These are phyloP conservation scores for Euptelea pleiosperma DNA, from an alignment of 164 flowering plant genomes.

Conservation along the genomic window DNA sequence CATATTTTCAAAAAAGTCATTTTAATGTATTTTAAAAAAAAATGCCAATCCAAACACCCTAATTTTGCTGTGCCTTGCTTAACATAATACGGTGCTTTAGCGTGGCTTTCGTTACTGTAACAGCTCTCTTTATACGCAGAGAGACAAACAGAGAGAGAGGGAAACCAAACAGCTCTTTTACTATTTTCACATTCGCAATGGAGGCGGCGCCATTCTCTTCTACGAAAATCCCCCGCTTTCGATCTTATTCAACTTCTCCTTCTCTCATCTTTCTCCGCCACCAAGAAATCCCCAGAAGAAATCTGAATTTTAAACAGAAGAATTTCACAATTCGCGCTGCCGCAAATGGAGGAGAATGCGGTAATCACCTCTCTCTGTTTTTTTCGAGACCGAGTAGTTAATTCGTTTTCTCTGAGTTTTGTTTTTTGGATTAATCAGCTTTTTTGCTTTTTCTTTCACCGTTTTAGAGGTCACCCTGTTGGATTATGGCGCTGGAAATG, in stretches of 20 bases:
- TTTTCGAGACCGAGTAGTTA: conserved; percentile 6
- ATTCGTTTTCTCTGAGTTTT: background rate
- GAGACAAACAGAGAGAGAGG: too few species aligned
- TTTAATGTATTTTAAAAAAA: too few species aligned
- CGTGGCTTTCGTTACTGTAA: too few species aligned
- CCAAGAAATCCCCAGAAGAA: conserved; percentile 12
- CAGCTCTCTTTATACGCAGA: too few species aligned
- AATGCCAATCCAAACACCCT: too few species aligned
- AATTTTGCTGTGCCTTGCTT: too few species aligned
- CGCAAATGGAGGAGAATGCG: conserved; percentile 30
- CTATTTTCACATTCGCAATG: too few species aligned
- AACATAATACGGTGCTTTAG: too few species aligned
- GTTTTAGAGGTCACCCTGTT: conserved; percentile 65
- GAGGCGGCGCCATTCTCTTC: conserved; percentile 33
- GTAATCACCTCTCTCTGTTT: conserved; percentile 24
- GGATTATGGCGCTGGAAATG: conserved; percentile 95
- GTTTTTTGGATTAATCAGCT: background rate
- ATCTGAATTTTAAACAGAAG: conserved; percentile 29
- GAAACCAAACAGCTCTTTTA: too few species aligned
- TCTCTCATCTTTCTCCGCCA: conserved; percentile 8
- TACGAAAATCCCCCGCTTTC: conserved; percentile 6
- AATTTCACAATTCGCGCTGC: conserved; percentile 47
- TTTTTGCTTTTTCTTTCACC: background rate
- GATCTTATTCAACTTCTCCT: conserved; percentile 14
- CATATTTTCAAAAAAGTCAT: too few species aligned